Evolutionary conservation across 192 early-diverging fungal genomes (phyloP), one percentile per base, ranked within the genome.

Genomic region (Spizellomyces punctatus): DNA sequence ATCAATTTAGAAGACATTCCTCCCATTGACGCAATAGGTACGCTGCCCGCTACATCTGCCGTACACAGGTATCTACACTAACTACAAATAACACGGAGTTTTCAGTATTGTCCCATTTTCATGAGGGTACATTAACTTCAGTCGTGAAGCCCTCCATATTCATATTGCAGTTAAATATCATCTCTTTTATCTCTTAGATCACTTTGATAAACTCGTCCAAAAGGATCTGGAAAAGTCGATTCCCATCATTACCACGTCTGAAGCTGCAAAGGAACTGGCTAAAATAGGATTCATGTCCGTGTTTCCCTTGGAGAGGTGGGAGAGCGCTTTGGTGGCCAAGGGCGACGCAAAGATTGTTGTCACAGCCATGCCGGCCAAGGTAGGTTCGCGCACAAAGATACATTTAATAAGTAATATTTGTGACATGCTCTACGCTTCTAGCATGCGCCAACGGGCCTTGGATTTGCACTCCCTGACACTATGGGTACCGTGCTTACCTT

Each of bases 171-270:
- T 19, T 55, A 55, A 55, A 52, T n/a, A 52, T 12, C 52, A 55
- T 55, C 16, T 14, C n/a, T 54, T 54, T n/a, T n/a, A 36, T 36
- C 6, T 46, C 63, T 6, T 27, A 66, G 64, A 66, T 19, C 64
- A 66, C 46, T 66, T 66, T 17, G 64, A 66, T 50, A 9, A 6
- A 17, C 19, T 45, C 14, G 64, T 66, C 19, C 64, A 66, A 52
- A 66, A 66, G 47, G 8, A 66, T 50, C 64, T 66, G 17, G 64
- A 66, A 27, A 66, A 66, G 47, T 45, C 64, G n/a, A 66, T 66
- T 17, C 64, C 64, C 10, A 66, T 66, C 64, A 66, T 66, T 50
- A 50, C 64, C 4, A 66, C 64, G 17, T 50, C 64, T 6, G 48
- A 66, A 52, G 64, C 64, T 8, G 64, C 46, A 19, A 46, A 66